A percentile compares a stretch with the other conserved stretches of the same genome.
These are phyloP conservation scores for Aphanomyces astaci DNA, from an alignment of 352 stramenopile genomes.

Conservation along the genomic window DNA sequence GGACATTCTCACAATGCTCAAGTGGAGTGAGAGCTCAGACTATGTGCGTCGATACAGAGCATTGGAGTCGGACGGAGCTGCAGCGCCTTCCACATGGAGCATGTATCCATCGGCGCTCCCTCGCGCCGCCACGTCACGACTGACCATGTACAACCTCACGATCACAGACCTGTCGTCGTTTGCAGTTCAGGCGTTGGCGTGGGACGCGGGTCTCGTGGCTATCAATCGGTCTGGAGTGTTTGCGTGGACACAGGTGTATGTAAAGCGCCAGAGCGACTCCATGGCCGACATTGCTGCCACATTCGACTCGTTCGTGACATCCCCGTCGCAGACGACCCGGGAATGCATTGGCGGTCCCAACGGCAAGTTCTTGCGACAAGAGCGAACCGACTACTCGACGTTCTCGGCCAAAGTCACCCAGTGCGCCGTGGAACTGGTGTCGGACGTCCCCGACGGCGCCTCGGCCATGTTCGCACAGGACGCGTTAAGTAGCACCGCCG, in stretches of 20 bases:
- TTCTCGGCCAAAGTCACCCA: slow-evolving; percentile 9
- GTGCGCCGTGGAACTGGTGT: background rate
- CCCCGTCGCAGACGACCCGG: background rate
- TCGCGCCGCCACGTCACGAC: background rate
- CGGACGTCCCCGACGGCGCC: background rate
- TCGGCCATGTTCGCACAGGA: slow-evolving; percentile 14
- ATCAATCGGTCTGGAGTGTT: background rate
- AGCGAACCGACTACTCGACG: background rate
- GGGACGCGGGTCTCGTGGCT: slow-evolving; percentile 17
- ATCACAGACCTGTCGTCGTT: slow-evolving; percentile 2
- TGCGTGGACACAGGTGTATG: background rate
- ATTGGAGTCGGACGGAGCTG: background rate
- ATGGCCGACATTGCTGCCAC: slow-evolving; percentile 11
- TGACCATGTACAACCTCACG: background rate
- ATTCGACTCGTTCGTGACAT: background rate
- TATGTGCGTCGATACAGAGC: slow-evolving; percentile 7
- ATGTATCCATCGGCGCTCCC: background rate
- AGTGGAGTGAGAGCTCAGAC: slow-evolving; percentile 11
- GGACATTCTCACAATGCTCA: background rate
- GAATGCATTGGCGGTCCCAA: background rate
- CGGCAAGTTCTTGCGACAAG: slow-evolving; percentile 13
- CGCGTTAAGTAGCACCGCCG: background rate
- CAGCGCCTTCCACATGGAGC: background rate
- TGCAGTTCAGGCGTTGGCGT: slow-evolving; percentile 3
- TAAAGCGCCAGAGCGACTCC: background rate